Conservation (phyloP, 768 basidiomycete species). For the Lactarius deliciosus region DNA sequence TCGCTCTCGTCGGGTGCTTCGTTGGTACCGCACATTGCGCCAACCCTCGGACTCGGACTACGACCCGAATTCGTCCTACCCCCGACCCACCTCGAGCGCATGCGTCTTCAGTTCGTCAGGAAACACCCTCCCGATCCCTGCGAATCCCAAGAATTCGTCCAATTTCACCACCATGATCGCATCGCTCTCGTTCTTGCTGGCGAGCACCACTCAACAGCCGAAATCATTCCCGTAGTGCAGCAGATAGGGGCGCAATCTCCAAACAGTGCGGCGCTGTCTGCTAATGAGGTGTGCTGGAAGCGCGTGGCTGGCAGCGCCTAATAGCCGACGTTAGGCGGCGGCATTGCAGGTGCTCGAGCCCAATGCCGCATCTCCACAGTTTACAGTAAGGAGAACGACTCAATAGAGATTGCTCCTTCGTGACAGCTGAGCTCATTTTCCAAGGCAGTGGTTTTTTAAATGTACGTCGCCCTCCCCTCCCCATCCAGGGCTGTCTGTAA, state of each 20-base stretch:
- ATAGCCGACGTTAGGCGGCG: slow-evolving; percentile 2
- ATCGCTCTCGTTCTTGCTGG: background rate
- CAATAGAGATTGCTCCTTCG: background rate
- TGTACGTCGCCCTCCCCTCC: background rate
- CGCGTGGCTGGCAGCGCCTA: background rate
- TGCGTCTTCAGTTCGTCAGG: background rate
- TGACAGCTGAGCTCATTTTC: background rate
- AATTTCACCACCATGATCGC: background rate
- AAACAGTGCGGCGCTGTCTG: background rate
- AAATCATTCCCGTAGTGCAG: background rate
- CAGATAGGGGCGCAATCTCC: background rate
- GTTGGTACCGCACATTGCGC: background rate
- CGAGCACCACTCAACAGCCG: background rate
- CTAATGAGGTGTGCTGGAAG: background rate
- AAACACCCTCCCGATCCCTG: background rate
- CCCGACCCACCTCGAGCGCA: background rate
- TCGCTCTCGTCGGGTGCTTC: too few relatives aligned
- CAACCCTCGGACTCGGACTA: background rate
- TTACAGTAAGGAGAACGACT: background rate
- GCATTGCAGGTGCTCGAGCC: background rate
- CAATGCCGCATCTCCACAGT: background rate
- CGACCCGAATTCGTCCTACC: background rate
- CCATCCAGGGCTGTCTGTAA: background rate
- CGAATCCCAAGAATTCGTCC: background rate
- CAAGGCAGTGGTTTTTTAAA: background rate